Evolutionary conservation across 441 rosid species (phyloP), one percentile per base, ranked within the genome.

Genomic region (Erodium moschatum): DNA sequence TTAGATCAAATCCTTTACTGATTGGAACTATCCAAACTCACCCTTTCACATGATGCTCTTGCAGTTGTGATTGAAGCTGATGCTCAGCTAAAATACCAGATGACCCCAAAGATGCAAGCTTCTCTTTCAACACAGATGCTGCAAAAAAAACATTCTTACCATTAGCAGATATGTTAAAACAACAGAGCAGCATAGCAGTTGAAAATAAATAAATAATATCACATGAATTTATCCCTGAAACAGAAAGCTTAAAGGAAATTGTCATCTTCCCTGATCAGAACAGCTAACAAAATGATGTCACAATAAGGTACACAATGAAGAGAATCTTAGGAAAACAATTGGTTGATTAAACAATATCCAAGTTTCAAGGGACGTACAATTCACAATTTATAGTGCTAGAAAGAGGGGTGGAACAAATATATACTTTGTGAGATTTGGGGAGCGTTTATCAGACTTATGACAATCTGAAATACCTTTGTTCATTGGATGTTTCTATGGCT

Each of bases 41-140:
- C 94, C 95, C 90, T 85, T 89, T 95, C 76, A 85, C 77, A 76
- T 86, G 81, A 75, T 92, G 87, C 83, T 95, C 98, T 70, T 90
- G 97, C 77, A 95, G 80, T 77, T 87, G 86, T 68, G 99, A 87
- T 80, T 95, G 98, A 79, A 95, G 98, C 81, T 95, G 99, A 82
- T 95, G 97, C 69, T 95, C 99, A 33, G 99, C 99, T 75, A 95
- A 81, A 81, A 92, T 86, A 78, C 99, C 99, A 44, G 98, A 95
- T 54, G 98, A 84, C 54, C 97, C 98, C 87, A 95, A 81, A 38
- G 88, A 83, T 71, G 94, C 80, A 65, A 95, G 99, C 76, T 89
- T 95, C 79, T 92, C 97, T 89, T 92, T 95, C 74, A 95, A 80
- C 73, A 89, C 83, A 74, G 99, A 89, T 42, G 96, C 99, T 92